A percentile compares a stretch with the other conserved stretches of the same genome.
These are phyloP conservation scores for Staphylotrichum longicolle DNA, from an alignment of 495 filamentous ascomycete species.

Conservation along the genomic window DNA sequence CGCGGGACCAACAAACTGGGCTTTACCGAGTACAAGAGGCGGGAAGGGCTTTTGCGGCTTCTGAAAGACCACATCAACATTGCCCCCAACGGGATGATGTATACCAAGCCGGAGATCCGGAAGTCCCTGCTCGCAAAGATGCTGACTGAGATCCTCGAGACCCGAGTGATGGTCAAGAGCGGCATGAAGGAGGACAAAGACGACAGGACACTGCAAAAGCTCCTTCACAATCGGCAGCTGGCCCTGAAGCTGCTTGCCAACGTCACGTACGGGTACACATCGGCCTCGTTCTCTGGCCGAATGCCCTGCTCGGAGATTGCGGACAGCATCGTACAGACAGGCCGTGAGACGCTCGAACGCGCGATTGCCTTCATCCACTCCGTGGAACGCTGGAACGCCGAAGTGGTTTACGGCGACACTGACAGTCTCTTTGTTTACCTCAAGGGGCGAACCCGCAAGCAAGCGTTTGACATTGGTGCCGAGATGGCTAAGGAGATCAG, in stretches of 20 bases:
- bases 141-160: constrained; percentile 94
- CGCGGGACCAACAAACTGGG: constrained; percentile 93
- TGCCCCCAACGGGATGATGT: constrained; percentile 95
- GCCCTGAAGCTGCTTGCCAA: constrained; percentile 97
- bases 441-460: constrained; percentile 76
- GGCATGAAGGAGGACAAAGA: constrained; percentile 96
- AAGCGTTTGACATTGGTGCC: constrained; percentile 89
- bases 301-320: constrained; percentile 99
- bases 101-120: constrained; percentile 77
- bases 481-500: constrained; percentile 92
- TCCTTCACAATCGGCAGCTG: constrained; percentile 90
- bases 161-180: constrained; percentile 94
- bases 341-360: constrained; percentile 88
- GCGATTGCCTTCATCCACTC: constrained; percentile 92
- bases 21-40: constrained; percentile 77
- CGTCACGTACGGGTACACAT: constrained; percentile 97
- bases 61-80: constrained; percentile 88
- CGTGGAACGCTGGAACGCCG: constrained; percentile 80
- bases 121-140: constrained; percentile 94
- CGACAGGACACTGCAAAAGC: constrained; percentile 78
- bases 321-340: constrained; percentile 96
- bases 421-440: constrained; percentile 95
- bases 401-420: constrained; percentile 97
- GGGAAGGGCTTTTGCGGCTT: constrained; percentile 70
- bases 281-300: constrained; percentile 88